Evolutionary conservation across 768 basidiomycete genomes (phyloP).

Genomic region (Dioszegia aurantiaca): DNA sequence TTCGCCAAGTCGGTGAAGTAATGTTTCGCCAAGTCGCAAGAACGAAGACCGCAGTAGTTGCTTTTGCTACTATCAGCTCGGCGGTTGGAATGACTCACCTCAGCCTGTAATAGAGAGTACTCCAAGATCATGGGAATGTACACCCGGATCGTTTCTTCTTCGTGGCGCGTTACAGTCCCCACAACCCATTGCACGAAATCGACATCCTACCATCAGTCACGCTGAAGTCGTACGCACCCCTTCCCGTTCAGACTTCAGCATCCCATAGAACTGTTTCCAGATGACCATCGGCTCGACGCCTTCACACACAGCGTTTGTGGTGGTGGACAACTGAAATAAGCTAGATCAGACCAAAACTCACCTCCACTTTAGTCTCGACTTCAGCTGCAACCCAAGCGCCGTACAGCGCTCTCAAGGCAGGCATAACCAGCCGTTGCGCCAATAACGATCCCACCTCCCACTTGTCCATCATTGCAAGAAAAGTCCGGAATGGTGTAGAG

Average conservation of each 20-base stretch:
- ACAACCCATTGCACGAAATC: conserved; percentile 71
- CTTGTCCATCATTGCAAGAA: conserved; percentile 90
- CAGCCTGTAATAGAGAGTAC: conserved; percentile 63
- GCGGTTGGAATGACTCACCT: conserved; percentile 56
- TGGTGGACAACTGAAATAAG: conserved; percentile 64
- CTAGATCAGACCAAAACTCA: conserved; percentile 42
- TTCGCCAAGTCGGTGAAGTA: neutral
- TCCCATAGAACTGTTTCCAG: conserved; percentile 71
- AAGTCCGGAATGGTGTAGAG: conserved; percentile 88
- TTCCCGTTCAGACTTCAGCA: conserved; percentile 29
- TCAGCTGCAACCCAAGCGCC: conserved; percentile 50
- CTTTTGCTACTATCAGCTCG: neutral
- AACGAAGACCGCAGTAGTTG: neutral
- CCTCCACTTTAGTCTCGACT: conserved; percentile 51
- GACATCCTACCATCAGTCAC: neutral
- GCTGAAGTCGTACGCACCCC: neutral
- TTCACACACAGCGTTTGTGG: conserved; percentile 84
- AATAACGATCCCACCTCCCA: conserved; percentile 88
- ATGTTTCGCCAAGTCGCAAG: neutral
- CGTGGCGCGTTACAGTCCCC: conserved; percentile 68
- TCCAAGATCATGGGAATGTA: conserved; percentile 78
- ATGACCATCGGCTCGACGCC: conserved; percentile 71
- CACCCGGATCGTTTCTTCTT: conserved; percentile 77
- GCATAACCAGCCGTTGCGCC: conserved; percentile 73
- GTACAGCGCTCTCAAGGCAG: conserved; percentile 67